phyloP scores from a whole-genome alignment of 495 filamentous ascomycete genomes.

The Tricharina praecox region DNA sequence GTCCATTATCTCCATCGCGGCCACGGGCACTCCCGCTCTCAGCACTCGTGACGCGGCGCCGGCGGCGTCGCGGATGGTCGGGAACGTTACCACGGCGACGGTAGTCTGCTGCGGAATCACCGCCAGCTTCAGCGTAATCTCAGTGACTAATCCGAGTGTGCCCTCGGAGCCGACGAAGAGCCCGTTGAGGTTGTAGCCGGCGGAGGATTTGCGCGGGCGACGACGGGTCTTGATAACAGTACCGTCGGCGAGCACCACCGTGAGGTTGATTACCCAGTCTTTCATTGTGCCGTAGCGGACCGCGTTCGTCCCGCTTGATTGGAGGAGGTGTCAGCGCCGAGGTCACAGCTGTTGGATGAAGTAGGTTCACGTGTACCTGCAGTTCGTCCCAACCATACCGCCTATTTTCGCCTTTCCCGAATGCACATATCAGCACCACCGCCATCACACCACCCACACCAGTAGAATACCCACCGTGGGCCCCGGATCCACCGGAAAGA shows the following conservation, averaged over 20 bases:
- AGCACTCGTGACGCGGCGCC: conserved; percentile 52
- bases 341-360: conserved; percentile 2
- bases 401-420: conserved; percentile 28
- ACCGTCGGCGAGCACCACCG: conserved; percentile 63
- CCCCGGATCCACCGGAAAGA: conserved; percentile 77
- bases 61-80: conserved; percentile 54
- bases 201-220: conserved; percentile 56
- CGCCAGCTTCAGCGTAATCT: conserved; percentile 57
- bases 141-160: conserved; percentile 61
- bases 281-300: conserved; percentile 74
- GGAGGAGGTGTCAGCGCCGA: too few species aligned
- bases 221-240: conserved; percentile 61
- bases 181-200: conserved; percentile 63
- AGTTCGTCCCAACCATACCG: conserved; percentile 61
- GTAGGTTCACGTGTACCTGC: conserved; percentile 28
- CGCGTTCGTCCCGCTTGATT: conserved; percentile 55
- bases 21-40: conserved; percentile 54
- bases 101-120: conserved; percentile 54
- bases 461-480: conserved; percentile 30
- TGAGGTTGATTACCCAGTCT: conserved; percentile 71
- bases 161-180: conserved; percentile 66
- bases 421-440: too few species aligned
- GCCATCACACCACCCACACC: background rate
- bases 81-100: conserved; percentile 62
- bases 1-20: conserved; percentile 70